Base-by-base conservation (phyloP, 2,329 filamentous ascomycete species). In the Elsinoe necatrix region DNA sequence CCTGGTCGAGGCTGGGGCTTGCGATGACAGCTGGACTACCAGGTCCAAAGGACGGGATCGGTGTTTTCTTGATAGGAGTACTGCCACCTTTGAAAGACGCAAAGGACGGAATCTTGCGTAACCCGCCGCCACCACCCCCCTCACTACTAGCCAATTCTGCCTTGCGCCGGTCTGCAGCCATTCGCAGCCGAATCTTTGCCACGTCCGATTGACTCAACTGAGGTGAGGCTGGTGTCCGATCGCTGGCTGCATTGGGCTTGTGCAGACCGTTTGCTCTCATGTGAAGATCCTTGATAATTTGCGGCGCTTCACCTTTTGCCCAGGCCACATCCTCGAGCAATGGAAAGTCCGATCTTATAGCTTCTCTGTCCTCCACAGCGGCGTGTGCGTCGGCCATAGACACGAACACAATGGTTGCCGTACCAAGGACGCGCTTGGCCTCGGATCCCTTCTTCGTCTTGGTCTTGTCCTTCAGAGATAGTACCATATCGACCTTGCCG, bases 361-460 rank as follows among this genome's bases (percentile, higher is more conserved):
- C 65, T 23, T 71, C 69, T 54, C 72, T 73, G 60, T 82, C 79
- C 41, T 74, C 64, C 2, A 83, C 76, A 7, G 80, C 80, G 2
- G 78, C 73, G 63, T 82, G 77, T 0, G 81, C 80, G 55, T 77
- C 74, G 48, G 82, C 78, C 34, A 84, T 75, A 3, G 80, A 81
- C 2, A 71, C 69, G 66, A 78, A 84, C 12, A 83, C 73, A 12
- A 84, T 69, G 45, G 82, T 75, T 0, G 75, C 80, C 0, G 74
- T 79, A 4, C 74, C 77, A 56, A 79, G 68, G 1, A 75, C 67
- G 12, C 41, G 43, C 57, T 75, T 75, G 56, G 72, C 71, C 3
- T 77, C 77, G 14, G 39, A 16, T 4, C 73, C 73, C 2, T 77
- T 61, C 4, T 74, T 73, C 29, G 48, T 34, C 4, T 70, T 63